Base-by-base conservation (phyloP, 768 basidiomycete genomes). In the Amanita inopinata region DNA sequence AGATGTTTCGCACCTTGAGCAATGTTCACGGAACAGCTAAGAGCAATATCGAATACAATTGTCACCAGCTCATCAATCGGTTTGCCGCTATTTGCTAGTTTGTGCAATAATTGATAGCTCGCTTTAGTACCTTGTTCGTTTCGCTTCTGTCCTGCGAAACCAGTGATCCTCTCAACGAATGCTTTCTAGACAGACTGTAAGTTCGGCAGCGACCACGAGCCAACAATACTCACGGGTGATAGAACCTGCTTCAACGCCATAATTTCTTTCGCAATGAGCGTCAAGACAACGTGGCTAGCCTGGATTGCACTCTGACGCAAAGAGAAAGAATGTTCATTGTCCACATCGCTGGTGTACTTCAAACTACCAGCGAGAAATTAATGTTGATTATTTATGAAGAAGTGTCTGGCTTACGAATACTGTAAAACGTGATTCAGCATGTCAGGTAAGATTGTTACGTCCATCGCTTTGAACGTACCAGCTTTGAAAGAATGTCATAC, bases 11-110 rank as follows among this genome's bases (percentile, higher is more conserved):
- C 27, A 67, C 68, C 60, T 48, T 76, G 71, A 0, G 69, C 66
- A 35, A 63, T 63, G 51, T 66, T 69, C 19, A 71, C 69, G 1
- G 66, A 65, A n/a, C 65, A 63, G 0, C 67, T 63, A 10, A 75
- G 64, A 2, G 69, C 69, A 4, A 76, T 56, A 1, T 71, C 68
- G 6, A 78, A 46, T 5, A 71, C 61, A 20, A 62, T 62, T 8
- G 67, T 66, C 8, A 71, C 56, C 14, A 74, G 45, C 34, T 70
- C 62, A 19, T 70, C 61, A n/a, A 64, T 43, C 8, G 66, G 66
- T 7, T 61, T 55, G 2, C 63, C 62, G 7, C 62, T 57, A 3
- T 54, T 56, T 1, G 59, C 55, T 11, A 75, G 53, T 12, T 56
- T 53, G 24, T 52, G 53, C 22, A 73, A 53, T 61, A 74, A 69